phyloP scores from a whole-genome alignment of 2,329 filamentous ascomycete species.

The Alternaria triticimaculans region DNA sequence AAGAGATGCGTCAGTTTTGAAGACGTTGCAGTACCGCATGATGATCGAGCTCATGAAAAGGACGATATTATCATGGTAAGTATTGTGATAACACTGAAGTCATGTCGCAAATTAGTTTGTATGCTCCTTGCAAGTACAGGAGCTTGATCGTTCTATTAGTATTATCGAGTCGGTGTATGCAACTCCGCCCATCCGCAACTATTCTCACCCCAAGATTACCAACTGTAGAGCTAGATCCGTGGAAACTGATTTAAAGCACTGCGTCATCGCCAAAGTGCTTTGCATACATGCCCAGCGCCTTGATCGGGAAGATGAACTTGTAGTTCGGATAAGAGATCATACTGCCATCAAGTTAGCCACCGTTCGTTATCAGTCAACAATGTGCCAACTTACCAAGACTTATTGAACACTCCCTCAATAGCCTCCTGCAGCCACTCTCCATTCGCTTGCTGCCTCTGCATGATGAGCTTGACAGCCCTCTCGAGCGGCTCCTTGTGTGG shows the following conservation, averaged over 20 bases:
- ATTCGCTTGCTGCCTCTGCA: slow-evolving; percentile 82
- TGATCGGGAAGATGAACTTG: slow-evolving; percentile 95
- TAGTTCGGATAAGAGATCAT: slow-evolving; percentile 99
- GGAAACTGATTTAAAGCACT: slow-evolving; percentile 15
- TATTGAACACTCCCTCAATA: slow-evolving; percentile 98
- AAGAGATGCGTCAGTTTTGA: background rate
- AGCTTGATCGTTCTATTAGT: background rate
- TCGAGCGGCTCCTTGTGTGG: slow-evolving; percentile 75
- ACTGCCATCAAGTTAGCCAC: slow-evolving; percentile 50
- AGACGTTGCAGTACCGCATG: too few relatives aligned
- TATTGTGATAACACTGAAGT: background rate
- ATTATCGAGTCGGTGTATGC: background rate
- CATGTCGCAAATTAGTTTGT: background rate
- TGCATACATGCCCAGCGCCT: slow-evolving; percentile 90
- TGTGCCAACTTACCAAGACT: slow-evolving; percentile 74
- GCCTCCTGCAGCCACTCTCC: slow-evolving; percentile 95
- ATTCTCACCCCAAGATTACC: background rate
- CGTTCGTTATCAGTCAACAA: background rate
- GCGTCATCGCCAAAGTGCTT: slow-evolving; percentile 40
- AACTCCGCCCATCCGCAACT: background rate
- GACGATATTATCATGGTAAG: background rate
- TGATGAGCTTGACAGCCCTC: slow-evolving; percentile 79
- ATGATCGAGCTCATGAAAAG: background rate
- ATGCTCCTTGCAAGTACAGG: background rate
- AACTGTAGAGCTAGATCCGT: too few relatives aligned